phyloP scores from a whole-genome alignment of 148 eudicot species.

The Chenopodium berlandieri region DNA sequence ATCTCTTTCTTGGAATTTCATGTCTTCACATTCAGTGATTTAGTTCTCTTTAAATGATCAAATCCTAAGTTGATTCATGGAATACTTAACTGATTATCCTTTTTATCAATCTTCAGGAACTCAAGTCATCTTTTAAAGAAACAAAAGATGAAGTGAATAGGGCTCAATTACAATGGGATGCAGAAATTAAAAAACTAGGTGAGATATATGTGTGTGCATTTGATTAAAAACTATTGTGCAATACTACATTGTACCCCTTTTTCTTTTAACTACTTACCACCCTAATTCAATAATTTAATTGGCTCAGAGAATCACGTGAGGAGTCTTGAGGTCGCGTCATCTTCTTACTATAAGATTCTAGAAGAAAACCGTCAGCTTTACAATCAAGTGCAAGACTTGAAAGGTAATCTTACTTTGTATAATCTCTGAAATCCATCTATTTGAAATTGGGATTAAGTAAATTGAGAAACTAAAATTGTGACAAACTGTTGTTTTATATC shows the following conservation, averaged over 20 bases:
- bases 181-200: conserved; percentile 71
- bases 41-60: background rate
- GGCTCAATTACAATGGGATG: conserved; percentile 61
- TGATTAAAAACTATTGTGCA: background rate
- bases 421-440: background rate
- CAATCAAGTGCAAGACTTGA: conserved; percentile 93
- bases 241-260: too few species aligned
- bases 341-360: conserved; percentile 85
- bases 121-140: conserved; percentile 50
- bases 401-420: conserved; percentile 44
- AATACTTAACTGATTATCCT: background rate
- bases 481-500: background rate
- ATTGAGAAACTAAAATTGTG: background rate
- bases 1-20: background rate
- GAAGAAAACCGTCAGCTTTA: conserved; percentile 87
- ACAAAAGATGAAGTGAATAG: conserved; percentile 50
- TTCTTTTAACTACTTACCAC: background rate
- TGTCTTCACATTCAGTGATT: background rate
- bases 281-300: conserved; percentile 6
- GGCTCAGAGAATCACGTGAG: conserved; percentile 61
- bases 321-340: conserved; percentile 73
- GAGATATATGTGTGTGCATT: conserved; percentile 21
- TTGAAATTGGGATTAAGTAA: background rate
- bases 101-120: conserved; percentile 45
- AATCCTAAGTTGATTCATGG: background rate